Percentiles rank a stretch among this genome's conserved stretches.
Evolutionary conservation across 176 grass and related monocot genomes (phyloP).

Genomic region (Alloteropsis semialata): DNA sequence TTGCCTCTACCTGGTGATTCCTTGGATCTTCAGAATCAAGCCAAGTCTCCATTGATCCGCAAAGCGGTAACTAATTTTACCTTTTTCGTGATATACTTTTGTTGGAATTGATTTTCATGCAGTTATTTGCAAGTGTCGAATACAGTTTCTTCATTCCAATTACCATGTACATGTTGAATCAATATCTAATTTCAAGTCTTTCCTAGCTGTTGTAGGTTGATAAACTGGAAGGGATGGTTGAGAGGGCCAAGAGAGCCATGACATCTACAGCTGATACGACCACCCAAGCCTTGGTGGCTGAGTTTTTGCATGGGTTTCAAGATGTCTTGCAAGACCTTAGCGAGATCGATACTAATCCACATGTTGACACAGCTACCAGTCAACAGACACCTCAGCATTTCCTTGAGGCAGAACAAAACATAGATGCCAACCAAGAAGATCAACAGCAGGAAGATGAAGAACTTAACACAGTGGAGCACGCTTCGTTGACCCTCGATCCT

Average conservation of each 20-base stretch:
- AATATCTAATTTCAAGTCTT: slow-evolving; percentile 17
- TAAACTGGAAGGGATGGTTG: slow-evolving; percentile 54
- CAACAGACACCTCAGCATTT: slow-evolving; percentile 13
- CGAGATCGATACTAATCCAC: slow-evolving; percentile 24
- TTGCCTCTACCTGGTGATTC: slow-evolving; percentile 22
- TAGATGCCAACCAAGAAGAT: slow-evolving; percentile 29
- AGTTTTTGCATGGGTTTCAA: slow-evolving; percentile 55
- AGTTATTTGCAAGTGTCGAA: neutral
- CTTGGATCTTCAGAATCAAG: slow-evolving; percentile 30
- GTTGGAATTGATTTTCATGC: neutral
- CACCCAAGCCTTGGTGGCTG: slow-evolving; percentile 48
- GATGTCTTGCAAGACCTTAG: slow-evolving; percentile 60
- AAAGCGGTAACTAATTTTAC: slow-evolving; percentile 46
- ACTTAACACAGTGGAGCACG: slow-evolving; percentile 23
- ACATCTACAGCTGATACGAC: slow-evolving; percentile 36
- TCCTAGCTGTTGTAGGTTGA: slow-evolving; percentile 40
- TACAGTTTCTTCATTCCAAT: neutral
- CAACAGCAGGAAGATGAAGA: slow-evolving; percentile 35
- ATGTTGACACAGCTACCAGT: slow-evolving; percentile 9
- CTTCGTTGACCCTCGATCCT: slow-evolving; percentile 16
- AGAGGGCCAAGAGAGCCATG: slow-evolving; percentile 51
- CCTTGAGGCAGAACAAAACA: slow-evolving; percentile 28
- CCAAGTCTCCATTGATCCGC: slow-evolving; percentile 52
- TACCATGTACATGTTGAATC: neutral
- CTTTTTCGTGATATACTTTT: neutral